Evolutionary conservation across 2,329 filamentous ascomycete genomes (phyloP).

Genomic region (Venturia pyrina): DNA sequence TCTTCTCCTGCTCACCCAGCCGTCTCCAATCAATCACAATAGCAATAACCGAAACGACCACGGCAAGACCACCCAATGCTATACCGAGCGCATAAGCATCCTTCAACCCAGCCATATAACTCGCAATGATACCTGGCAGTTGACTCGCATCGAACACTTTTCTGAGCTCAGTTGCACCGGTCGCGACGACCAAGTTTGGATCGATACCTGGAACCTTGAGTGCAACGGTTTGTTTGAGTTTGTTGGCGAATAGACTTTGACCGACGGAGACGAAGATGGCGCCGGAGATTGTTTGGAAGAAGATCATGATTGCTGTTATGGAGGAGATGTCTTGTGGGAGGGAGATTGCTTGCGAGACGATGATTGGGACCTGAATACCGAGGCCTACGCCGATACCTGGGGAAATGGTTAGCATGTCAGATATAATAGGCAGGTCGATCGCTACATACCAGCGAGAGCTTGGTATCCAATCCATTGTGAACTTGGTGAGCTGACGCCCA

Average conservation of each 20-base stretch:
- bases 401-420: background rate
- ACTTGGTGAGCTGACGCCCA: constrained; percentile 26
- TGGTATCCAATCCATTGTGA: constrained; percentile 40
- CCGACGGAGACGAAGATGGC: constrained; percentile 11
- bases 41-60: constrained; percentile 13
- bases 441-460: constrained; percentile 22
- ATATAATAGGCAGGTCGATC: constrained; percentile 26
- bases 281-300: constrained; percentile 10
- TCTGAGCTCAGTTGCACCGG: constrained; percentile 35
- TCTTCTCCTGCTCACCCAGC: background rate
- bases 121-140: constrained; percentile 1
- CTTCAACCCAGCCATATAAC: constrained; percentile 13
- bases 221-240: constrained; percentile 1
- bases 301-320: constrained; percentile 18
- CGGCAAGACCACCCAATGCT: background rate
- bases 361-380: constrained; percentile 31
- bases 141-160: constrained; percentile 20
- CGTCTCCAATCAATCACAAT: constrained; percentile 18
- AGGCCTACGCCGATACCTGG: constrained; percentile 33
- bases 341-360: constrained; percentile 26
- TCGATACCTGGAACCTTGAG: constrained; percentile 24
- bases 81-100: constrained; percentile 9
- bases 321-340: constrained; percentile 18
- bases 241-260: constrained; percentile 10
- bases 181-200: constrained; percentile 26